phyloP scores from a whole-genome alignment of 2,329 filamentous ascomycete species.

The Stemphylium lycopersici region DNA sequence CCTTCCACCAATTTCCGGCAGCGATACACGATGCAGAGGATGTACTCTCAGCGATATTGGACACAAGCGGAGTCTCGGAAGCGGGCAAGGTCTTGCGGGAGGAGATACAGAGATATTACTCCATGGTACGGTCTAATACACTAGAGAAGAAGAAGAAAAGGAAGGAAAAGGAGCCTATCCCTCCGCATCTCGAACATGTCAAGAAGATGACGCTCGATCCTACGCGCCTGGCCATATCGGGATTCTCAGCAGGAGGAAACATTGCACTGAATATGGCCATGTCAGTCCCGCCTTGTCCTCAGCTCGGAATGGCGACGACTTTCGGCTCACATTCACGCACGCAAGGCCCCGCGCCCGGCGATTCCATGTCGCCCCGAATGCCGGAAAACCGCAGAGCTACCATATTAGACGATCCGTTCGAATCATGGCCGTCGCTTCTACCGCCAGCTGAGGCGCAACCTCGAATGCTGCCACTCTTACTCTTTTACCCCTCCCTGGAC shows the following conservation, averaged over 20 bases:
- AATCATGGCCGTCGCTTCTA: constrained; percentile 48
- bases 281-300: constrained; percentile 40
- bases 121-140: constrained; percentile 31
- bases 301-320: constrained; percentile 24
- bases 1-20: constrained; percentile 55
- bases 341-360: constrained; percentile 13
- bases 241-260: constrained; percentile 56
- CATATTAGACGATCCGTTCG: constrained; percentile 37
- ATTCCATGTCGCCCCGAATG: constrained; percentile 36
- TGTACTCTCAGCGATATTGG: constrained; percentile 51
- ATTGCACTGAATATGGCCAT: constrained; percentile 54
- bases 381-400: constrained; percentile 38
- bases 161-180: constrained; percentile 21
- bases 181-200: constrained; percentile 24
- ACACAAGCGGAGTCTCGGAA: constrained; percentile 40
- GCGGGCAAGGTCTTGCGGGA: constrained; percentile 42
- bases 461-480: constrained; percentile 47
- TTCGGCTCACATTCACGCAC: constrained; percentile 10
- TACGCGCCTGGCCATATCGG: constrained; percentile 50
- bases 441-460: constrained; percentile 44
- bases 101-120: constrained; percentile 44
- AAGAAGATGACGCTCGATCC: constrained; percentile 47
- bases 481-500: constrained; percentile 54
- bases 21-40: constrained; percentile 57
- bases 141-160: constrained; percentile 31